Evolutionary conservation across 1,139 yeast species (phyloP).

Genomic region (Magnusiomyces ingens): DNA sequence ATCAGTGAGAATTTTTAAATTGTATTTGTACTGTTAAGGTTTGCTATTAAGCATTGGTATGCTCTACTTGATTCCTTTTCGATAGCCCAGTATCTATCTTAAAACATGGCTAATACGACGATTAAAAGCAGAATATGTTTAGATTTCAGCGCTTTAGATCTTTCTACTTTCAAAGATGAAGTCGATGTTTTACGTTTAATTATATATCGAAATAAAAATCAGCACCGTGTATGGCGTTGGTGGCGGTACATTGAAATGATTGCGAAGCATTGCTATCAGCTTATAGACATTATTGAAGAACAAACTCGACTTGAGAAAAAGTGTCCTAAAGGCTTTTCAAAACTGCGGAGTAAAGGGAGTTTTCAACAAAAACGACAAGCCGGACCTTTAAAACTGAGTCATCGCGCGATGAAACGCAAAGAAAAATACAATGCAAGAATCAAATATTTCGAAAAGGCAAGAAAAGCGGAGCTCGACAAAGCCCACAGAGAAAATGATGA

Average conservation of each 20-base stretch:
- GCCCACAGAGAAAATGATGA: background rate
- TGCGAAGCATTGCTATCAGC: background rate
- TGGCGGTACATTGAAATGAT: background rate
- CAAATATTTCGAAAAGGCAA: background rate
- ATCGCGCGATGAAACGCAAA: constrained; percentile 1
- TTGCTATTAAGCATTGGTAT: no score
- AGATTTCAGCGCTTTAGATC: background rate
- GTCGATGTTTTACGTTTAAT: background rate
- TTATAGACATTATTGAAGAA: background rate
- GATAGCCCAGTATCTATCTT: no score
- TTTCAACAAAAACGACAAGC: background rate
- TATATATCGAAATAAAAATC: constrained; percentile 6
- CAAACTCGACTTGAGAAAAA: background rate
- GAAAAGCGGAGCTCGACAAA: background rate
- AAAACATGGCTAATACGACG: no score
- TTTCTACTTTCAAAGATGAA: background rate
- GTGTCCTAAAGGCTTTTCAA: background rate
- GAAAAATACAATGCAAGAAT: background rate
- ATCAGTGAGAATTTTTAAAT: no score
- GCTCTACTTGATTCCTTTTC: no score
- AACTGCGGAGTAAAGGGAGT: background rate
- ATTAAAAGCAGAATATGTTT: background rate
- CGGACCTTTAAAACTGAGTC: background rate
- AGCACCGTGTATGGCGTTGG: constrained; percentile 2
- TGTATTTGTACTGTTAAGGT: no score